Base-by-base conservation (phyloP, 148 eudicot genomes). In the Vaccinium darrowii region DNA sequence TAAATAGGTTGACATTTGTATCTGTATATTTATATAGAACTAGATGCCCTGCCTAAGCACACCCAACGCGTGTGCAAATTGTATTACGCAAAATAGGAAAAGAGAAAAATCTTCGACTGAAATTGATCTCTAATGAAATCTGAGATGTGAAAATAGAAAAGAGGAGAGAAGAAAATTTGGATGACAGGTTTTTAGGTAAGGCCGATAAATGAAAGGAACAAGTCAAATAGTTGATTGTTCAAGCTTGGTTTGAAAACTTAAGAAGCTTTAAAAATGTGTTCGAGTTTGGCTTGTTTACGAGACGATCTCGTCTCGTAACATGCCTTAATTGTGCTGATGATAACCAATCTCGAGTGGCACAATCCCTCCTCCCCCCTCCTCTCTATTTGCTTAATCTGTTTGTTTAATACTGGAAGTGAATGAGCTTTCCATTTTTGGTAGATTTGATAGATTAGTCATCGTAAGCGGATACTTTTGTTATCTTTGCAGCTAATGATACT, bases 401-500 rank as follows among this genome's bases (percentile, higher is more conserved):
- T n/a, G n/a, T n/a, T n/a, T n/a, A n/a, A n/a, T n/a, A n/a, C n/a
- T n/a, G n/a, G n/a, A n/a, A n/a, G n/a, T n/a, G n/a, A n/a, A n/a
- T n/a, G n/a, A n/a, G 5, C 43, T 60, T 54, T 36, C n/a, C 58
- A 12, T 76, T 58, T 18, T 47, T 36, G 72, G 72, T 14, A 15
- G 3, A 75, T 56, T 36, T 83, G 51, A 57, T 82, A 18, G 50
- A 25, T 52, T 78, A 16, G 15, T 78, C 60, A 51, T 47, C 16
- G 69, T 51, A 51, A 67, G 39, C 13, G 0, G 21, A 11, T 39
- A 3, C 15, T 12, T 6, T 71, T 13, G 50, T 54, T 82, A 82
- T 69, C 49, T 82, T 82, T 53, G 78, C 76, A 52, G 51, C 53
- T 82, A 27, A 67, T 65, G 72, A 65, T 50, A 27, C 14, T 49